A percentile compares a stretch with the other conserved stretches of the same genome.
Conservation (phyloP, 108 stramenopile genomes). For the Skeletonema costatum region DNA sequence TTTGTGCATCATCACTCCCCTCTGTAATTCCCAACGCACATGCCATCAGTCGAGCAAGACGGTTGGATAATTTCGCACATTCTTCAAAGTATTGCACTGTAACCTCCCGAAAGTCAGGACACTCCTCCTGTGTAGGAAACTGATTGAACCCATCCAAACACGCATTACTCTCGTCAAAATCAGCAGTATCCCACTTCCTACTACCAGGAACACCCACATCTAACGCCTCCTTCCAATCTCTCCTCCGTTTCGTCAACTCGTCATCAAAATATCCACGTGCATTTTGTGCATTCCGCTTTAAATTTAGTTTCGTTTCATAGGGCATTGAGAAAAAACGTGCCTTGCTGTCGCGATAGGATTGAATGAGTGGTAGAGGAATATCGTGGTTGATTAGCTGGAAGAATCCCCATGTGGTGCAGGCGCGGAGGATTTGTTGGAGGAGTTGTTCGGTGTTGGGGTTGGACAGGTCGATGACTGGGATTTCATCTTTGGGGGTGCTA, state of each 20-base stretch:
- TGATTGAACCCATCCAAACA: constrained; percentile 91
- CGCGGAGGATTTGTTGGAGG: constrained; percentile 53
- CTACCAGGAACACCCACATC: constrained; percentile 87
- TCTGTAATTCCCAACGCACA: constrained; percentile 49
- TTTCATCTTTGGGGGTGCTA: background rate
- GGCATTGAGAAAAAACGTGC: constrained; percentile 78
- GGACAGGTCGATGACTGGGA: background rate
- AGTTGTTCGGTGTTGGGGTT: constrained; percentile 23
- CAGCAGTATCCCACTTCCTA: constrained; percentile 55
- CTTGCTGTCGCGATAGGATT: constrained; percentile 59
- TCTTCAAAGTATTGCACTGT: constrained; percentile 72
- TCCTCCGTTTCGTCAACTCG: constrained; percentile 89
- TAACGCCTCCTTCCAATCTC: constrained; percentile 90
- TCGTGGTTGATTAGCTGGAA: constrained; percentile 88
- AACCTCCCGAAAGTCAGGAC: constrained; percentile 66
- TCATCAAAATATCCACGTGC: constrained; percentile 93
- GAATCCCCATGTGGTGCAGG: constrained; percentile 87
- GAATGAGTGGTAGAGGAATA: constrained; percentile 58
- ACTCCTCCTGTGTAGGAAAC: constrained; percentile 62
- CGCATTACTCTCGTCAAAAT: constrained; percentile 61
- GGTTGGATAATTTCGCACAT: constrained; percentile 66
- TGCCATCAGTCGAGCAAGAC: constrained; percentile 66
- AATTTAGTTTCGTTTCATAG: constrained; percentile 49
- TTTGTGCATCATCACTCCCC: constrained; percentile 29
- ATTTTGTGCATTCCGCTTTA: constrained; percentile 79